Evolutionary conservation across 768 basidiomycete genomes (phyloP), one percentile per base, ranked within the genome.

Genomic region (Wakefieldia striispora): DNA sequence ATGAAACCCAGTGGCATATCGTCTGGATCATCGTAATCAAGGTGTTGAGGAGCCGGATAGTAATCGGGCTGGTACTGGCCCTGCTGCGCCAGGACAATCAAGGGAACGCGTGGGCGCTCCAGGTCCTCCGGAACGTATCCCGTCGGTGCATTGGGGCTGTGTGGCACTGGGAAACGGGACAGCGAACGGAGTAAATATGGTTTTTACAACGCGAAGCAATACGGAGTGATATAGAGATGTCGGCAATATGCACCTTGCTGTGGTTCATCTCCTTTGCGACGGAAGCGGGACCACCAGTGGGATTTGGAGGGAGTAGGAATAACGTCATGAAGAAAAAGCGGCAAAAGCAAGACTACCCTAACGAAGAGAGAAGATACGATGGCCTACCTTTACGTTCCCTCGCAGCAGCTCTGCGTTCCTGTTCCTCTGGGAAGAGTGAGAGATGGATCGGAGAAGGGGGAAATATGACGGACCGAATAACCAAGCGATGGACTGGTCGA

Each of bases 371-470:
- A 49, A 55, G 50, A 58, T 59, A 54, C 40, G 43, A 56, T 63
- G 56, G 76, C 91, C 87, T 74, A 94, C 93, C 94, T 88, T 84
- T 87, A 59, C 88, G 84, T 63, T 90, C 88, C 58, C 73, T 78
- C 21, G 83, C 84, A 42, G 75, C 72, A 39, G 77, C 74, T 59
- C 77, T 78, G 53, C 81, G 77, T 23, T 81, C 79, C 55, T 84
- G 79, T 63, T 91, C 84, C 63, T 87, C 92, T 90, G 59, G 43
- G 39, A 20, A 44, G 40, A 20, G 11, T 53, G 37, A 44, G 44
- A 47, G 23, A 45, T 40, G 12, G 29, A 40, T 42, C 23, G 29
- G 24, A 20, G 13, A 23, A 19, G n/a, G 21, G n/a, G 29, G 4
- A 24, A 7, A 27, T 35, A 13, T 4, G 37, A 73, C 85, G 55